Evolutionary conservation across 179 eudicot species (phyloP), one percentile per base, ranked within the genome.

Genomic region (Sideroxylon spinosum): DNA sequence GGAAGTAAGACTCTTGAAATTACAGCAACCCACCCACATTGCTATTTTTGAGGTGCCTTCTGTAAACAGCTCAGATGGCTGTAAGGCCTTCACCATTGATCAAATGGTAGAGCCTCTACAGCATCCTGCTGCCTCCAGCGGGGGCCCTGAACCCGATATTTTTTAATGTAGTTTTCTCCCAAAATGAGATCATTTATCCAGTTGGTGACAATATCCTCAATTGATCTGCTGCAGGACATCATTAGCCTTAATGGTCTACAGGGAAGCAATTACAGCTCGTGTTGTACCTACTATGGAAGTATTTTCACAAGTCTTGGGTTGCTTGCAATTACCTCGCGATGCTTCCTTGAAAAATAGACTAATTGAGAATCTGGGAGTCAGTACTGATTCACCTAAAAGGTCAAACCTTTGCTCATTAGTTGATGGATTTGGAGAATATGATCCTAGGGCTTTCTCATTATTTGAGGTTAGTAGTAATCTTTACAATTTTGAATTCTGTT

Each of bases 391-490:
- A 81, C 87, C 90, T 80, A 84, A 86, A 82, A 80, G 81, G 55
- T 81, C 91, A 82, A 91, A 86, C 78, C 87, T 91, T 53, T 88
- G 80, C 57, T 83, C 99, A 16, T 76, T 93, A 84, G 77, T 95
- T 78, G 92, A 92, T 85, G 98, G 99, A 76, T 95, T 95, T 86
- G 98, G 94, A 73, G 98, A 93, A 85, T 95, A 95, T 79, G 99
- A 95, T 80, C 88, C 94, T n/a, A 97, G 97, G 76, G 95, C 98
- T 78, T 88, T 91, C 82, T 93, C 98, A 46, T 82, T 95, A 65
- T 90, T 90, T 50, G 97, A 95, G 99, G 99, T 95, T 44, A 82
- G 91, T 80, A 60, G 59, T 50, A 44, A 48, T 23, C 7, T 17
- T 32, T 6, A 56, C 20, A 70, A 32, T 28, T 64, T 19, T 25